Evolutionary conservation across 768 basidiomycete genomes (phyloP), one percentile per base, ranked within the genome.

Genomic region (Boletus vinaceobasis): DNA sequence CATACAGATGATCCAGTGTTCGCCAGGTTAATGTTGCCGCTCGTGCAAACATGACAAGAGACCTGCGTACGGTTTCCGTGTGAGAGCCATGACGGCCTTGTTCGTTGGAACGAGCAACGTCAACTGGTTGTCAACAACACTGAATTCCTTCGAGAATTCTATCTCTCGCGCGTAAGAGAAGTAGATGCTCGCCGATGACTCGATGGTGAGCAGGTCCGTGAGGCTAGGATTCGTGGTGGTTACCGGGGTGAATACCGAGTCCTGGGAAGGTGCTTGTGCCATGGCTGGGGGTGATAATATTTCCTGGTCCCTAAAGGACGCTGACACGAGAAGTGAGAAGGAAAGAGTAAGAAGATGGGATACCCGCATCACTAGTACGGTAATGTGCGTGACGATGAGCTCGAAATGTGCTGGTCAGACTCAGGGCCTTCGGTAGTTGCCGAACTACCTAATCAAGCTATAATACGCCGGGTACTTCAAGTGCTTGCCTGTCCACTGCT

Each of bases 21-120:
- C 5, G 2, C 10, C 1, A 32, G 5, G 7, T 44, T 1, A 47
- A 9, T 10, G 27, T 37, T n/a, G 36, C 8, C 17, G 13, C 5
- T 19, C n/a, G 38, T 21, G 42, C 7, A 14, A 26, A 42, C 11
- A 8, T 5, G 48, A 33, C 1, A 17, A 27, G 38, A 14, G 27
- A 9, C 1, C 1, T 31, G 76, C 88, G 73, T 71, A 94, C 90
- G 93, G 93, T 71, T 94, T 93, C 63, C 84, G 74, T 3, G 84
- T 68, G 50, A 93, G 73, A 5, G 85, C 85, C 82, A 93, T 90
- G 15, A 94, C 83, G 9, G 91, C 93, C 69, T 87, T 89, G 71
- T 96, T 94, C 26, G 88, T 90, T 1, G 93, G 93, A 5, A 86
- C 91, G 40, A 96, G 77, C 10, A 95, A 49, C 0, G 91, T 91